These are phyloP conservation scores for Xanthoconium separans DNA, from an alignment of 1,284 basidiomycete genomes.

Conservation along the genomic window DNA sequence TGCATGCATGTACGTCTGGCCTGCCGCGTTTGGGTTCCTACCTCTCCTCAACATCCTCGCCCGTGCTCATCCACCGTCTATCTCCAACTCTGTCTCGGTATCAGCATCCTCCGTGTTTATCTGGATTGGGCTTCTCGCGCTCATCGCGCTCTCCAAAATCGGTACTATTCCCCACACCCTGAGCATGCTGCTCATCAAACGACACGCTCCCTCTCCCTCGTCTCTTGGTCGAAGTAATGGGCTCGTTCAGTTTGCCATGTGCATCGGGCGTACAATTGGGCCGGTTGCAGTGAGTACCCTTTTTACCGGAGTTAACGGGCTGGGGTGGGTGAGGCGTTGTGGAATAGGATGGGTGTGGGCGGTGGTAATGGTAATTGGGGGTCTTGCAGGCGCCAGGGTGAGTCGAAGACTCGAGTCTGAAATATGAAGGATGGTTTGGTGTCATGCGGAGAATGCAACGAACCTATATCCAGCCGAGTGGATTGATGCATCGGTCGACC, in stretches of 20 bases:
- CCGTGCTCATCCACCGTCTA: neutral
- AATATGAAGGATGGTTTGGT: too few relatives aligned
- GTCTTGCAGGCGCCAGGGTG: slow-evolving; percentile 16
- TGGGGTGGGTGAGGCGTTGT: slow-evolving; percentile 14
- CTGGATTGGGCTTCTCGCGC: slow-evolving; percentile 15
- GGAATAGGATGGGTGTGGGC: slow-evolving; percentile 20
- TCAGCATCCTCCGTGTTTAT: neutral
- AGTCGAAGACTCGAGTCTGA: slow-evolving; percentile 10
- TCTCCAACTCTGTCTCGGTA: neutral
- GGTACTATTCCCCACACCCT: slow-evolving; percentile 15
- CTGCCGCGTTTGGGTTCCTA: slow-evolving; percentile 12
- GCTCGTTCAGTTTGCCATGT: slow-evolving; percentile 25
- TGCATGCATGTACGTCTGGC: slow-evolving; percentile 24
- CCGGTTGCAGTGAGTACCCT: slow-evolving; percentile 20
- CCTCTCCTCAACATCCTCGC: slow-evolving; percentile 19
- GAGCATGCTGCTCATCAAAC: slow-evolving; percentile 23
- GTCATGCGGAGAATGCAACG: neutral
- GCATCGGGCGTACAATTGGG: slow-evolving; percentile 17
- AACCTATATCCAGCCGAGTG: too few relatives aligned
- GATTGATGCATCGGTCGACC: too few relatives aligned
- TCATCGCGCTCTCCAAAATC: slow-evolving; percentile 22
- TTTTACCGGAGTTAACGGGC: slow-evolving; percentile 22
- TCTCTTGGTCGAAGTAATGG: slow-evolving; percentile 20
- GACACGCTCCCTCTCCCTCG: slow-evolving; percentile 16
- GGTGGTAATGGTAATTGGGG: slow-evolving; percentile 14